Conservation (phyloP, 1,284 basidiomycete species). For the Anthracocystis walkeri region DNA sequence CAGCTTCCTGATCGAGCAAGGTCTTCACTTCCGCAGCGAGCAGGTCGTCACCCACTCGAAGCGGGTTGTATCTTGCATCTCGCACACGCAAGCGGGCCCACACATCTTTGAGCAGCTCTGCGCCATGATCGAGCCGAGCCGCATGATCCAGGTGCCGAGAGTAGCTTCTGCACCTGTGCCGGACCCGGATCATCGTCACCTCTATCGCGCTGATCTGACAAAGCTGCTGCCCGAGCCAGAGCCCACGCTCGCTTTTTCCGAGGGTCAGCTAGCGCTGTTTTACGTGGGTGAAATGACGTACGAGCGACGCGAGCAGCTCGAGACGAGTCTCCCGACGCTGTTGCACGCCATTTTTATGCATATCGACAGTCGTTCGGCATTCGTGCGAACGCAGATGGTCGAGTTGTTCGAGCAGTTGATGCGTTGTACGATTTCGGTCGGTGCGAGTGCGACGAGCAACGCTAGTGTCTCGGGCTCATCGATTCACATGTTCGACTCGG, state of each 20-base stretch:
- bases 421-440: slow-evolving; percentile 48
- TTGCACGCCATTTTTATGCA: slow-evolving; percentile 86
- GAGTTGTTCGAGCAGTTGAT: slow-evolving; percentile 72
- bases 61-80: slow-evolving; percentile 85
- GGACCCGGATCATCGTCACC: slow-evolving; percentile 67
- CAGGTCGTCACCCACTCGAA: slow-evolving; percentile 84
- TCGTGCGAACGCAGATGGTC: slow-evolving; percentile 80
- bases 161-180: slow-evolving; percentile 72
- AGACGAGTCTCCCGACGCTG: slow-evolving; percentile 78
- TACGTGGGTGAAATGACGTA: slow-evolving; percentile 86
- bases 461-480: slow-evolving; percentile 11
- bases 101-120: slow-evolving; percentile 85
- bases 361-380: slow-evolving; percentile 80
- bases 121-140: slow-evolving; percentile 83
- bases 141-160: slow-evolving; percentile 80
- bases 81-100: slow-evolving; percentile 80
- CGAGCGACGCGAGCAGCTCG: slow-evolving; percentile 81
- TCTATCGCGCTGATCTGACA: slow-evolving; percentile 52
- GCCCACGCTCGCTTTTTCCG: slow-evolving; percentile 72
- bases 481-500: slow-evolving; percentile 21
- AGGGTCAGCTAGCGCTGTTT: slow-evolving; percentile 87
- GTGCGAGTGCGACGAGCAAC: slow-evolving; percentile 15
- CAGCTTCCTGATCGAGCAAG: slow-evolving; percentile 87
- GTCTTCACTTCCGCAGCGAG: slow-evolving; percentile 82
- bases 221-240: slow-evolving; percentile 45